A percentile compares a stretch with the other conserved stretches of the same genome.
These are phyloP conservation scores for Suhomyces atakaporum DNA, from an alignment of 1,139 yeast species.

Conservation along the genomic window DNA sequence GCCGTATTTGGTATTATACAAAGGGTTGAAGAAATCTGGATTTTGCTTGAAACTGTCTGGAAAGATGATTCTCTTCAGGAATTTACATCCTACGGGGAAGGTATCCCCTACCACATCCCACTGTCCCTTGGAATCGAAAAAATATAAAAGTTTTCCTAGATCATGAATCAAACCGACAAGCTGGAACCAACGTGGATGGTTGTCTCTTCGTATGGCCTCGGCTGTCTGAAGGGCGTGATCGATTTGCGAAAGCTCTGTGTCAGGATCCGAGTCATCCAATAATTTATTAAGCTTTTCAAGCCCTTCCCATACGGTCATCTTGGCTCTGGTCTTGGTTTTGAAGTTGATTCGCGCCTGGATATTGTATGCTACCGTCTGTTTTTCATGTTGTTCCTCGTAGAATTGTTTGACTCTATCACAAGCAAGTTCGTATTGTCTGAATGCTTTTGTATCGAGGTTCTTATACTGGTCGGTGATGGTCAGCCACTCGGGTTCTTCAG, in stretches of 20 bases:
- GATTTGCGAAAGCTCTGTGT: slow-evolving; percentile 71
- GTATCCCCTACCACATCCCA: slow-evolving; percentile 88
- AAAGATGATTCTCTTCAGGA: slow-evolving; percentile 59
- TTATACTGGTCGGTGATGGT: slow-evolving; percentile 36
- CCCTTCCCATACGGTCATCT: slow-evolving; percentile 75
- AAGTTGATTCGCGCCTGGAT: slow-evolving; percentile 71
- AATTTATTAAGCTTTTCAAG: slow-evolving; percentile 60
- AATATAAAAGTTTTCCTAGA: slow-evolving; percentile 66
- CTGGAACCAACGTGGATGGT: slow-evolving; percentile 76
- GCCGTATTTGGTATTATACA: slow-evolving; percentile 67
- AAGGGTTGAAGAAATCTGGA: slow-evolving; percentile 64
- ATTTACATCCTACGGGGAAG: slow-evolving; percentile 72
- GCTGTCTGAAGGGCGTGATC: slow-evolving; percentile 80
- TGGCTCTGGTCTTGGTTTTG: slow-evolving; percentile 64
- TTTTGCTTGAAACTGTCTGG: slow-evolving; percentile 61
- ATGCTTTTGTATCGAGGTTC: slow-evolving; percentile 44
- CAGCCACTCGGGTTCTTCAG: slow-evolving; percentile 15
- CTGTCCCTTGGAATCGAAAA: slow-evolving; percentile 71
- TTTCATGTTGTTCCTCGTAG: slow-evolving; percentile 67
- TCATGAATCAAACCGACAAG: slow-evolving; percentile 73
- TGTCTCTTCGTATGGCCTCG: slow-evolving; percentile 68
- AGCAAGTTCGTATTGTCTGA: slow-evolving; percentile 69
- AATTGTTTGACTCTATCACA: slow-evolving; percentile 68
- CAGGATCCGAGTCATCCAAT: slow-evolving; percentile 74
- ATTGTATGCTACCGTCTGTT: slow-evolving; percentile 73